A percentile compares a stretch with the other conserved stretches of the same genome.
phyloP scores from a whole-genome alignment of 495 filamentous ascomycete species.

The Talaromyces thailandensis region DNA sequence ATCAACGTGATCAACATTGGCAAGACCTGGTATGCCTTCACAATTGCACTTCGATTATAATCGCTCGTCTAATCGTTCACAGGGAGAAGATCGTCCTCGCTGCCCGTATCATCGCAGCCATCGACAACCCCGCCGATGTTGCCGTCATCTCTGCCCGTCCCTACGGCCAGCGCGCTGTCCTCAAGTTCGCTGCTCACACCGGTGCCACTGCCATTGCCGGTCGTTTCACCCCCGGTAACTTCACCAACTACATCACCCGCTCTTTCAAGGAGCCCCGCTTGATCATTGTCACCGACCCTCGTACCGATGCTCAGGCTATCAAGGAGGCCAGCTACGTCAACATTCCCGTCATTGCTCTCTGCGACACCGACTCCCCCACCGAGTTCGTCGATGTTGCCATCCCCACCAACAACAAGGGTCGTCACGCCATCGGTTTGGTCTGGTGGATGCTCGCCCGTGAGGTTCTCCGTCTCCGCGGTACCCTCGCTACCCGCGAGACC shows the following conservation, averaged over 20 bases:
- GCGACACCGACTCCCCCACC: constrained; percentile 98
- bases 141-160: constrained; percentile 98
- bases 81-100: constrained; percentile 99
- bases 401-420: constrained; percentile 99
- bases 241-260: constrained; percentile 99
- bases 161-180: constrained; percentile 97
- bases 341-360: constrained; percentile 98
- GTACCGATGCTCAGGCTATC: constrained; percentile 99
- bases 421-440: constrained; percentile 93
- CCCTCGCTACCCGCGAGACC: constrained; percentile 83
- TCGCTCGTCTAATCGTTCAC: constrained; percentile 1
- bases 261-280: constrained; percentile 99
- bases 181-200: constrained; percentile 98
- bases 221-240: constrained; percentile 99
- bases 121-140: constrained; percentile 98
- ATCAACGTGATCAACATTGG: constrained; percentile 98
- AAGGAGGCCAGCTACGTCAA: constrained; percentile 99
- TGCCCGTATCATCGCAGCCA: constrained; percentile 94
- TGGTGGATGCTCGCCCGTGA: constrained; percentile 99
- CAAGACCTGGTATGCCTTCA: constrained; percentile 85
- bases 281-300: constrained; percentile 98
- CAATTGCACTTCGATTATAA: constrained; percentile 2
- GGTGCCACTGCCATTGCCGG: constrained; percentile 96
- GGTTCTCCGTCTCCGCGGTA: constrained; percentile 96
- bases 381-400: constrained; percentile 99